Percentiles rank a stretch among this genome's conserved stretches.
phyloP scores from a whole-genome alignment of 495 filamentous ascomycete genomes.

The Penicillium pulvis region DNA sequence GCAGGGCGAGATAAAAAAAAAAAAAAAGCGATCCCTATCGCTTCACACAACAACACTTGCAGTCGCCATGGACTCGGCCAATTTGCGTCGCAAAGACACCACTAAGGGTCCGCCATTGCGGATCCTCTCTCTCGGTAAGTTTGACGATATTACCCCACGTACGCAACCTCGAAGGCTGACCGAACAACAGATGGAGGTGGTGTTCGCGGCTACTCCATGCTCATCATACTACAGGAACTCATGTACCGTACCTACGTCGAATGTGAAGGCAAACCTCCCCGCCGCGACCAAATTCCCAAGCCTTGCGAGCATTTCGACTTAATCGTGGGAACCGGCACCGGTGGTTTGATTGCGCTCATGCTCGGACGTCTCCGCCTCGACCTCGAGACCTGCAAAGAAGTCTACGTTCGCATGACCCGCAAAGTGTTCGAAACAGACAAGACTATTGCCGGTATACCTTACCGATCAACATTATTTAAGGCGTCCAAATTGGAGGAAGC shows the following conservation, averaged over 20 bases:
- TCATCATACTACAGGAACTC: slow-evolving; percentile 91
- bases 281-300: slow-evolving; percentile 86
- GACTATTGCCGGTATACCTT: slow-evolving; percentile 91
- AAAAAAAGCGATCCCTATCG: slow-evolving; percentile 17
- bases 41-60: slow-evolving; percentile 13
- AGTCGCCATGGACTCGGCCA: slow-evolving; percentile 34
- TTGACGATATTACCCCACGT: slow-evolving; percentile 1
- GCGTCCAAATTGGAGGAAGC: slow-evolving; percentile 93
- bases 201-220: slow-evolving; percentile 95
- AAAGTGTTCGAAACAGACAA: slow-evolving; percentile 98
- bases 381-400: slow-evolving; percentile 91
- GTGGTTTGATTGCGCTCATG: slow-evolving; percentile 95
- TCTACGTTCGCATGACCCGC: slow-evolving; percentile 91
- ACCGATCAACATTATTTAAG: slow-evolving; percentile 92
- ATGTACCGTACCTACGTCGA: slow-evolving; percentile 94
- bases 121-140: slow-evolving; percentile 85
- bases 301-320: slow-evolving; percentile 98
- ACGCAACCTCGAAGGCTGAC: slow-evolving; percentile 16
- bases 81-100: slow-evolving; percentile 79
- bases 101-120: slow-evolving; percentile 91
- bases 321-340: slow-evolving; percentile 92
- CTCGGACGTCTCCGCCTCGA: slow-evolving; percentile 88
- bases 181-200: slow-evolving; percentile 80
- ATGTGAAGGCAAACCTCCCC: slow-evolving; percentile 76
- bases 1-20: slow-evolving; percentile 18